Conservation (phyloP, 1,284 basidiomycete genomes). For the Coniferiporia sulphurascens region DNA sequence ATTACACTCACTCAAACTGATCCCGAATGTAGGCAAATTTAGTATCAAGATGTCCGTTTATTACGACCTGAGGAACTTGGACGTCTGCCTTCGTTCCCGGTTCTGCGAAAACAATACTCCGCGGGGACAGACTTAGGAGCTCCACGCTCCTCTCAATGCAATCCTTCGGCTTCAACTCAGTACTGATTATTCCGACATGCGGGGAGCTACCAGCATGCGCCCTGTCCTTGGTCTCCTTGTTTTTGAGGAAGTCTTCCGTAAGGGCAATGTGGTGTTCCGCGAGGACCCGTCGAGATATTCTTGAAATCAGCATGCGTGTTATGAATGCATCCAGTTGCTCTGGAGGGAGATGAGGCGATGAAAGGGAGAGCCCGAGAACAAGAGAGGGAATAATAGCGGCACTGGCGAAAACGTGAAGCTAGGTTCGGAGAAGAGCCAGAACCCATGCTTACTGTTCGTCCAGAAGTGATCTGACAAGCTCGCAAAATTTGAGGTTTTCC, state of each 20-base stretch:
- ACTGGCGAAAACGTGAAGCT: constrained; percentile 34
- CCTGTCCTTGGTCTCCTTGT: constrained; percentile 28
- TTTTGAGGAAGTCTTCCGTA: constrained; percentile 50
- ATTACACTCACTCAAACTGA: constrained; percentile 67
- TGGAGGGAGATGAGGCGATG: constrained; percentile 72
- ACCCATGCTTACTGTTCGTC: constrained; percentile 63
- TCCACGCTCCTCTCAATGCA: constrained; percentile 66
- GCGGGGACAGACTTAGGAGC: constrained; percentile 49
- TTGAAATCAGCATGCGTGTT: constrained; percentile 85
- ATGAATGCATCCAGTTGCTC: constrained; percentile 85
- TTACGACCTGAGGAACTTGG: constrained; percentile 51
- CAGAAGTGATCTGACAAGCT: constrained; percentile 60
- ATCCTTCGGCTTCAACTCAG: constrained; percentile 63
- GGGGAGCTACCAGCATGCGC: constrained; percentile 36
- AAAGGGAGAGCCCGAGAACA: constrained; percentile 70
- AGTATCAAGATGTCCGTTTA: constrained; percentile 72
- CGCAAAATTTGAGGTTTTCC: constrained; percentile 80
- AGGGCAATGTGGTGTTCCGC: constrained; percentile 88
- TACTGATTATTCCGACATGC: constrained; percentile 86
- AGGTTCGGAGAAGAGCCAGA: constrained; percentile 35
- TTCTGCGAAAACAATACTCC: constrained; percentile 38
- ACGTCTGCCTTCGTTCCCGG: constrained; percentile 26
- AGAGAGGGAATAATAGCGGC: constrained; percentile 73
- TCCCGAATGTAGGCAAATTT: constrained; percentile 85
- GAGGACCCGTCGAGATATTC: constrained; percentile 85